These are phyloP conservation scores for Musa schizocarpa DNA, from an alignment of 176 grass and related monocot species.

Conservation along the genomic window DNA sequence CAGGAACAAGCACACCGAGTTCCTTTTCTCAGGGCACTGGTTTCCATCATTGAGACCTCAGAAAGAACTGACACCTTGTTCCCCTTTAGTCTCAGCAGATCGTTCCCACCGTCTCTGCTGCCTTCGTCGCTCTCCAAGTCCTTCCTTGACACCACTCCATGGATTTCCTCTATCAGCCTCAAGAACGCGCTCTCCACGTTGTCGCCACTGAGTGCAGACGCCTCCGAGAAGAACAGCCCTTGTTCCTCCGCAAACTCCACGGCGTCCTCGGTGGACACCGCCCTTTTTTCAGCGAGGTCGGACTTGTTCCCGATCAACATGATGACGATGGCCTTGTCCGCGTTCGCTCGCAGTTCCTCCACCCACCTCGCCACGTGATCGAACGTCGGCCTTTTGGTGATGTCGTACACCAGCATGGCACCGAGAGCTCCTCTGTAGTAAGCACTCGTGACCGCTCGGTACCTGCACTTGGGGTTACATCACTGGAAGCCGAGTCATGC, in stretches of 20 bases:
- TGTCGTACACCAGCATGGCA: slow-evolving; percentile 17
- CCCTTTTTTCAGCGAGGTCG: slow-evolving; percentile 34
- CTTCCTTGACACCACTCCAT: slow-evolving; percentile 5
- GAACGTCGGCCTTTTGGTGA: slow-evolving; percentile 36
- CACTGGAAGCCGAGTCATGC: too few species aligned
- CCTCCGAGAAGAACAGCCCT: slow-evolving; percentile 15
- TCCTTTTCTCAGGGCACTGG: slow-evolving; percentile 37
- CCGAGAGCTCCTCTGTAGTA: slow-evolving; percentile 79
- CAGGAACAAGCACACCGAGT: neutral
- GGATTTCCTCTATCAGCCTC: neutral
- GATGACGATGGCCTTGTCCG: neutral
- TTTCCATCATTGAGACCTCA: slow-evolving; percentile 66
- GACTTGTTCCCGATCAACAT: slow-evolving; percentile 87
- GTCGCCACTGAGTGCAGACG: neutral
- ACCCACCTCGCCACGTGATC: neutral
- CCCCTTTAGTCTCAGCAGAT: slow-evolving; percentile 41
- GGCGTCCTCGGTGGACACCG: slow-evolving; percentile 37
- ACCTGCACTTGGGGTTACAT: too few species aligned
- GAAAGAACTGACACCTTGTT: slow-evolving; percentile 5
- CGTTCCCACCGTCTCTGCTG: slow-evolving; percentile 19
- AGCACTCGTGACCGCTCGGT: slow-evolving; percentile 62
- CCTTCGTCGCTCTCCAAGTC: neutral
- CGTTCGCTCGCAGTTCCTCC: neutral
- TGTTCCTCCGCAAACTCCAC: slow-evolving; percentile 65
- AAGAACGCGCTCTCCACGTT: neutral